Base-by-base conservation (phyloP, 1,284 basidiomycete species). In the Neolentinus lepideus region DNA sequence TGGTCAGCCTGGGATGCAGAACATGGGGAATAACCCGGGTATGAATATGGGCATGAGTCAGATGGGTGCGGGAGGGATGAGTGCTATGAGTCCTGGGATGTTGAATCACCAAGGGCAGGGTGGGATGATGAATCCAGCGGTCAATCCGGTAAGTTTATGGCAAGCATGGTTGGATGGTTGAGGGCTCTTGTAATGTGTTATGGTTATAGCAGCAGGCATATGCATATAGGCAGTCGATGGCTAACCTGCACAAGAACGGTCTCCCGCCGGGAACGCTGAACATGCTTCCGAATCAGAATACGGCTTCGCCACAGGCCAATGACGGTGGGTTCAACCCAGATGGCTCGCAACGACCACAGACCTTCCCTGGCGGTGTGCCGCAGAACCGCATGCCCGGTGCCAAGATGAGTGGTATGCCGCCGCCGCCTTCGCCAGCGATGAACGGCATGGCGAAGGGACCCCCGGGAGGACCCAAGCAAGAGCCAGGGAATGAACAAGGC, bases 351-450 rank as follows among this genome's bases (percentile, higher is more conserved):
- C 54, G 29, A 53, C 55, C 24, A 2, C 51, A 31, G 33, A 6
- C 8, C 38, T 21, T 68, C 19, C 62, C 65, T 26, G 64, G 67
- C 19, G 47, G 47, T 26, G 47, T 25, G 22, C 67, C 68, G 16
- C 71, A 75, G 56, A 66, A 61, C 48, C 61, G 66, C n/a, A 27
- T 67, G 38, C 38, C 12, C 58, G 62, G 43, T 25, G 72, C 63
- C 60, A 66, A 63, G 4, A 73, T 71, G 68, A 65, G 65, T 33
- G 72, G 75, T 68, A 75, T 76, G 64, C 75, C 75, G 26, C 82
- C 83, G 1, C 81, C 67, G 14, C 65, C 66, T 9, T 68, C 81
- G 1, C 78, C 80, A 36, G 71, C 66, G 2, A 73, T 76, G 58
- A 65, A 61, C 33, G 64, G 66, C 51, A 56, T 61, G 52, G 64